phyloP scores from a whole-genome alignment of 768 basidiomycete genomes.

The Suillus variegatus region DNA sequence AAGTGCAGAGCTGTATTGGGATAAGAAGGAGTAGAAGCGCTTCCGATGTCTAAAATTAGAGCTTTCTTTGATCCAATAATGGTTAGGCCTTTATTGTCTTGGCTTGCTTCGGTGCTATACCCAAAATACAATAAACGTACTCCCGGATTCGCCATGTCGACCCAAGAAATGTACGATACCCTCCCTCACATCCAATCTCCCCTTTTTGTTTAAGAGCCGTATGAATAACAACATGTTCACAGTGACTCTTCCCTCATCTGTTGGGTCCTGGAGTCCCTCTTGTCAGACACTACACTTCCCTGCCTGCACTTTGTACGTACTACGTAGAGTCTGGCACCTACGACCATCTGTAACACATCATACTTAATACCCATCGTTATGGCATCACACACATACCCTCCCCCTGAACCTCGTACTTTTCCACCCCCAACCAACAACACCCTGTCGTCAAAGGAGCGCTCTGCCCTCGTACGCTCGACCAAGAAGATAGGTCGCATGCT shows the following conservation, averaged over 20 bases:
- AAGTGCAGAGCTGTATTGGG: background rate
- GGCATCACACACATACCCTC: conserved; percentile 10
- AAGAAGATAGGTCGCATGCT: conserved; percentile 61
- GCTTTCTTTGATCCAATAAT: conserved; percentile 12
- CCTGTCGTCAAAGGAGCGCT: conserved; percentile 51
- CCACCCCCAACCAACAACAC: conserved; percentile 63
- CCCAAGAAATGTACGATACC: background rate
- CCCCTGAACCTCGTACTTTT: conserved; percentile 34
- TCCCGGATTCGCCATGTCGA: background rate
- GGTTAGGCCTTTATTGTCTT: conserved; percentile 14
- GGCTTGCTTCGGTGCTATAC: conserved; percentile 7
- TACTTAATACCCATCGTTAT: conserved; percentile 13
- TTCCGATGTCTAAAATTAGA: conserved; percentile 5
- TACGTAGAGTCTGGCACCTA: conserved; percentile 30
- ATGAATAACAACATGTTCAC: conserved; percentile 8
- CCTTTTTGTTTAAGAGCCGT: conserved; percentile 13
- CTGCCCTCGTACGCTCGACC: conserved; percentile 55
- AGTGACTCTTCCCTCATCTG: conserved; percentile 16
- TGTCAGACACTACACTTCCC: conserved; percentile 3
- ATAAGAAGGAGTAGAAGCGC: background rate
- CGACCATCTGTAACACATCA: conserved; percentile 7
- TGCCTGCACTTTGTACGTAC: conserved; percentile 6
- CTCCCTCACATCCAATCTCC: background rate
- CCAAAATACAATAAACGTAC: conserved; percentile 12
- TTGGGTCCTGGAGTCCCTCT: conserved; percentile 18